A percentile compares a stretch with the other conserved stretches of the same genome.
Conservation (phyloP, 139 green algal species). For the Astrephomene gubernaculifera region DNA sequence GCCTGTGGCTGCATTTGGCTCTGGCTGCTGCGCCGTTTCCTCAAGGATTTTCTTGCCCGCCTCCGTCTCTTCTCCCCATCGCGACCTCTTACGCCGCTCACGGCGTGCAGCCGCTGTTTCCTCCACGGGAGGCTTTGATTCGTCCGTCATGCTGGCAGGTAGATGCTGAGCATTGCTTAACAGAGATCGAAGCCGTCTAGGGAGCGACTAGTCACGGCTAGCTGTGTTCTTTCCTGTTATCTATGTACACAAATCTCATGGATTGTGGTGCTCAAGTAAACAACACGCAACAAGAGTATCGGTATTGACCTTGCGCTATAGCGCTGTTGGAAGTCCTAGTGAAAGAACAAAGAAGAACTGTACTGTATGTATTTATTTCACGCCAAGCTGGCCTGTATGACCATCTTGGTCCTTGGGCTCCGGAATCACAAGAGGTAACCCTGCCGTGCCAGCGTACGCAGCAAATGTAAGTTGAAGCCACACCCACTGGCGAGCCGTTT, state of each 20-base stretch:
- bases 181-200: not conserved
- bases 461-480: too few relatives aligned
- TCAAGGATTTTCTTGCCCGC: constrained; percentile 43
- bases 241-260: not conserved
- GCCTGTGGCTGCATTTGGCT: not conserved
- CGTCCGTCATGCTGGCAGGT: constrained; percentile 1
- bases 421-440: too few relatives aligned
- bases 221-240: not conserved
- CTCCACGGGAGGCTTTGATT: not conserved
- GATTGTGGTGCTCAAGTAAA: too few relatives aligned
- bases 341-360: too few relatives aligned
- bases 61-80: constrained; percentile 54
- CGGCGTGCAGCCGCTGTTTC: constrained; percentile 9
- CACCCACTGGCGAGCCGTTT: too few relatives aligned
- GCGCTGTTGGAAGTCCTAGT: too few relatives aligned
- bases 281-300: too few relatives aligned
- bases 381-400: too few relatives aligned
- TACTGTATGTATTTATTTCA: too few relatives aligned
- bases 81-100: constrained; percentile 33
- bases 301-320: too few relatives aligned
- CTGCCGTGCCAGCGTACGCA: too few relatives aligned
- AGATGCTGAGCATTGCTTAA: not conserved
- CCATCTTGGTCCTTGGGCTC: too few relatives aligned
- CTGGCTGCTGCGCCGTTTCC: constrained; percentile 28
- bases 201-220: not conserved